Evolutionary conservation across 345 rosid species (phyloP).

Genomic region (Reutealis trisperma): DNA sequence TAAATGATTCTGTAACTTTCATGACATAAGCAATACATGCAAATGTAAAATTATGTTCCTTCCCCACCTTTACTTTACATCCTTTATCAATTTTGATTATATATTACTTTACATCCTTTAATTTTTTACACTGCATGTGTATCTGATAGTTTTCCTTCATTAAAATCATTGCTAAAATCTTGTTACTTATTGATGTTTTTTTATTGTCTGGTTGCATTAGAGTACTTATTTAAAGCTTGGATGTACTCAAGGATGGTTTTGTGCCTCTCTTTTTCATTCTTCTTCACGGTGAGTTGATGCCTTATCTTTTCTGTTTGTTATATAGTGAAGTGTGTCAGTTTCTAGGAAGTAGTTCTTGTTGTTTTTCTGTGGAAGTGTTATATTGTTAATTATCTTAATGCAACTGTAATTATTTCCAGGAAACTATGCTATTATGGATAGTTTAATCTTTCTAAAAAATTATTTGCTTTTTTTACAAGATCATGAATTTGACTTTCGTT

Average conservation of each 20-base stretch:
- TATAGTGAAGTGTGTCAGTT: neutral
- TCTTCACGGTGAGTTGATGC: slow-evolving; percentile 47
- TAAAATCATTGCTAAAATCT: neutral
- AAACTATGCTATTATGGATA: neutral
- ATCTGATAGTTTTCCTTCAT: neutral
- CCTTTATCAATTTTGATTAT: neutral
- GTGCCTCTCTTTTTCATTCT: slow-evolving; percentile 53
- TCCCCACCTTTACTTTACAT: neutral
- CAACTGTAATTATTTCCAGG: neutral
- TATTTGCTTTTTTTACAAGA: too few relatives aligned
- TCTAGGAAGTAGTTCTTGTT: neutral
- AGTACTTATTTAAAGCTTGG: slow-evolving; percentile 65
- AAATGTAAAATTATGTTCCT: neutral
- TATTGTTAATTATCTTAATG: neutral
- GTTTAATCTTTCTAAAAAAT: neutral
- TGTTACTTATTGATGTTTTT: neutral
- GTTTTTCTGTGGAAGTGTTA: neutral
- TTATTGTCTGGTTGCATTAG: slow-evolving; percentile 39
- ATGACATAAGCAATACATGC: neutral
- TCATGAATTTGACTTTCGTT: too few relatives aligned
- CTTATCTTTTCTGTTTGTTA: neutral
- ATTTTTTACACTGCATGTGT: neutral
- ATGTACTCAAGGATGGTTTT: slow-evolving; percentile 70
- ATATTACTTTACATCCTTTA: neutral
- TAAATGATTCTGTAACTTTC: neutral